Percentiles rank a stretch among this genome's conserved stretches.
These are phyloP conservation scores for Nakaseomyces uthaithaninus DNA, from an alignment of 1,139 yeast genomes.

Conservation along the genomic window DNA sequence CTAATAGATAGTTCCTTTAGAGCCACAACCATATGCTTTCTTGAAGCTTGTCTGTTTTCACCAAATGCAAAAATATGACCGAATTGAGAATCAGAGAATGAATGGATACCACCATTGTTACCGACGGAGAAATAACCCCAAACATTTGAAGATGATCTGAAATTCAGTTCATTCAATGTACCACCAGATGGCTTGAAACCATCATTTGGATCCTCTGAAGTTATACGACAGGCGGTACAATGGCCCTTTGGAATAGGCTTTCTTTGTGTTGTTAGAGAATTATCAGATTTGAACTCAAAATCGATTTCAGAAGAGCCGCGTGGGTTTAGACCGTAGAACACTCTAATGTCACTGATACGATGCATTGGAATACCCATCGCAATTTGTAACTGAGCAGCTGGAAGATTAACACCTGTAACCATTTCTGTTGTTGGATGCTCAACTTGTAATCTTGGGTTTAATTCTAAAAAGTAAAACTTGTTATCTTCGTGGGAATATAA, in stretches of 20 bases:
- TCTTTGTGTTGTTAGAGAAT: conserved; percentile 70
- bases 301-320: conserved; percentile 85
- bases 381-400: conserved; percentile 95
- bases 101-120: conserved; percentile 93
- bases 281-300: conserved; percentile 73
- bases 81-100: conserved; percentile 95
- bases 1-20: conserved; percentile 90
- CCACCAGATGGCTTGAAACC: conserved; percentile 99
- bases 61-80: conserved; percentile 99
- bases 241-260: conserved; percentile 95
- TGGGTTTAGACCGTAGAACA: conserved; percentile 92
- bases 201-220: conserved; percentile 98
- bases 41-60: conserved; percentile 93
- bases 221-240: conserved; percentile 97
- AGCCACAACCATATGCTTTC: conserved; percentile 98
- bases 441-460: conserved; percentile 96
- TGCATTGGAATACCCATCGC: conserved; percentile 99
- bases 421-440: conserved; percentile 99
- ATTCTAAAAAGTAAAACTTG: conserved; percentile 89
- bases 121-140: conserved; percentile 99
- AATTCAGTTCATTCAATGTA: conserved; percentile 87
- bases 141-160: conserved; percentile 92
- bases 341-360: conserved; percentile 84
- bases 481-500: conserved; percentile 89
- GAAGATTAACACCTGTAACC: conserved; percentile 97